These are phyloP conservation scores for Hypericum androsaemum DNA, from an alignment of 345 rosid genomes.

Conservation along the genomic window DNA sequence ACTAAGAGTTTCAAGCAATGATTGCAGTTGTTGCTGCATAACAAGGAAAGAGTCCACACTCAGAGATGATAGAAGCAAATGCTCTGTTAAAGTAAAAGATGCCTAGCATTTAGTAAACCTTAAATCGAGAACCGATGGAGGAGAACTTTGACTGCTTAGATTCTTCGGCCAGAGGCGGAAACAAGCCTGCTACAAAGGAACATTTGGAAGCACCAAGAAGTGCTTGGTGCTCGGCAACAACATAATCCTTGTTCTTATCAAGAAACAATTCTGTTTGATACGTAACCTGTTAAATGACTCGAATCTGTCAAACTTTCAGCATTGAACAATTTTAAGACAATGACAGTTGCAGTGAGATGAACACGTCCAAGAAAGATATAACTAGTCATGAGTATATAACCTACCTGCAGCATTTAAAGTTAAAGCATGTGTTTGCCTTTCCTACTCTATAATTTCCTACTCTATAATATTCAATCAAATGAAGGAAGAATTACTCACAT, in stretches of 20 bases:
- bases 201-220: conserved; percentile 81
- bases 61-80: conserved; percentile 1
- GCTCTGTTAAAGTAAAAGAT: conserved; percentile 5
- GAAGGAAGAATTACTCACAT: conserved; percentile 42
- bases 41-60: conserved; percentile 18
- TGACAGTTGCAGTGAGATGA: background rate
- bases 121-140: conserved; percentile 98
- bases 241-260: conserved; percentile 99
- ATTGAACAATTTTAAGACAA: conserved; percentile 5
- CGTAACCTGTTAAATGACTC: conserved; percentile 56
- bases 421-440: too few species aligned
- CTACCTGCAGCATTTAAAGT: too few species aligned
- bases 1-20: conserved; percentile 91
- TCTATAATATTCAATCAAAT: conserved; percentile 11
- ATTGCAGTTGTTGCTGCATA: conserved; percentile 83
- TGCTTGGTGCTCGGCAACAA: conserved; percentile 96
- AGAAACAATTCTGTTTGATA: conserved; percentile 89
- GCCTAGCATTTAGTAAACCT: conserved; percentile 39
- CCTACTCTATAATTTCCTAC: too few species aligned
- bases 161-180: conserved; percentile 66
- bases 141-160: conserved; percentile 92
- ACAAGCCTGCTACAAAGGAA: conserved; percentile 72
- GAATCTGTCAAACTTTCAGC: conserved; percentile 7
- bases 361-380: background rate
- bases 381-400: too few species aligned